These are phyloP conservation scores for Phaeotremella fagi DNA, from an alignment of 768 basidiomycete species.

Conservation along the genomic window DNA sequence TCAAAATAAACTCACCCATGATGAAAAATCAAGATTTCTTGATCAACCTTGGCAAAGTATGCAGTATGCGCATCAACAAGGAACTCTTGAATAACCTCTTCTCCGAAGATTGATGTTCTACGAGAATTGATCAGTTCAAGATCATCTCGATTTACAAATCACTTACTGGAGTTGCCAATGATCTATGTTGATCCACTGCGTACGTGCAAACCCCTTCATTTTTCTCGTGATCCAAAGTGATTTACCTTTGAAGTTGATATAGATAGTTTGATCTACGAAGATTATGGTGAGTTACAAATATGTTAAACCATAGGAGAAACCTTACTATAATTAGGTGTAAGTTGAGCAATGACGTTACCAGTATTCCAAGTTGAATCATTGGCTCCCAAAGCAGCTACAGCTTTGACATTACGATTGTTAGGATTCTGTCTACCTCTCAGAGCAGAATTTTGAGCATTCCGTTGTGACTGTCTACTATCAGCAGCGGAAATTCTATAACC, in stretches of 20 bases:
- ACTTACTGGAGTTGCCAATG: constrained; percentile 10
- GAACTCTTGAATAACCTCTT: constrained; percentile 12
- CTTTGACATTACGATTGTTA: not conserved
- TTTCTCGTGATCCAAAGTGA: constrained; percentile 21
- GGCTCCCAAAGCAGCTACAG: not conserved
- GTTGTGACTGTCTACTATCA: constrained; percentile 10
- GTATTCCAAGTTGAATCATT: constrained; percentile 12
- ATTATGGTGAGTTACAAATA: not conserved
- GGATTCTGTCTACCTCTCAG: not conserved
- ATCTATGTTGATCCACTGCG: not conserved
- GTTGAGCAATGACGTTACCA: constrained; percentile 24
- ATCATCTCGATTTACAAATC: too few species aligned
- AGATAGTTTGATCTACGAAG: constrained; percentile 7
- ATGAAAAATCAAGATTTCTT: constrained; percentile 29
- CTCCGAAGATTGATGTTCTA: not conserved
- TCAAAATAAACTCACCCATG: constrained; percentile 6
- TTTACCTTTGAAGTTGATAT: constrained; percentile 16
- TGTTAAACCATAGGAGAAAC: constrained; percentile 6
- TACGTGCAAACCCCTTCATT: constrained; percentile 3
- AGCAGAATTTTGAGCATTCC: not conserved
- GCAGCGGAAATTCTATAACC: constrained; percentile 24
- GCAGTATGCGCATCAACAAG: constrained; percentile 14
- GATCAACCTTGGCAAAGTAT: constrained; percentile 19
- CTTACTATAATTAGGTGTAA: constrained; percentile 26
- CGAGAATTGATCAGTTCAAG: too few species aligned